Base-by-base conservation (phyloP, 192 early-diverging fungal species). In the Dissophora globulifera region DNA sequence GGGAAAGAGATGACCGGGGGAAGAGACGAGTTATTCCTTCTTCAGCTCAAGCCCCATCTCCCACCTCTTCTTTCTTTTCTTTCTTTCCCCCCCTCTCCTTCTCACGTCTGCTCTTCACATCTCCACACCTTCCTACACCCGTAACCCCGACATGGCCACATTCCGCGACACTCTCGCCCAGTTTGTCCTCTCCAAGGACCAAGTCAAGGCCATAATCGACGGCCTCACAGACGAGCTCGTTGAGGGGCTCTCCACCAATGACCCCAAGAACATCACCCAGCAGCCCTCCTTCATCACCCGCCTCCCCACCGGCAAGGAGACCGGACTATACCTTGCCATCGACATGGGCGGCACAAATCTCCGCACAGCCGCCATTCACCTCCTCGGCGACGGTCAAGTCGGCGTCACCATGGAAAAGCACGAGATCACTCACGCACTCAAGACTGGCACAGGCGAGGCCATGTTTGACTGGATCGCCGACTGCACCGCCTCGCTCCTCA, bases 311-410 rank as follows among this genome's bases (percentile, higher is more conserved):
- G 95, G 96, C 26, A 85, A 78, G 56, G 97, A 99, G 69, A 88
- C 83, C 27, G 97, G 97, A 25, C 87, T 89, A 22, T 96, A 88
- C 84, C 81, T 95, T 50, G 93, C 97, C 13, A 84, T 99, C 43
- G 97, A 99, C 65, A 81, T 99, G 59, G 96, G 97, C 42, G 97
- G 96, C 13, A 95, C 95, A 35, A 96, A 98, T 84, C 87, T 99
- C 61, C 92, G 96, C 40, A 92, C 96, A 25, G 89, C 93, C 61
- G 85, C 86, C 38, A 93, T 96, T 15, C 87, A 86, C 26, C 87
- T 99, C 20, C 79, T 92, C 48, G 95, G 95, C 30, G 70, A 87
- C 48, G 93, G 95, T 33, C 70, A 78, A 48, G 62, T 74, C 13
- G 69, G 70, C 20, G 74, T 92, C 15, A 87, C 91, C 64, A 90